Evolutionary conservation across 257 asterid species (phyloP).

Genomic region (Fraxinus cuspidata): DNA sequence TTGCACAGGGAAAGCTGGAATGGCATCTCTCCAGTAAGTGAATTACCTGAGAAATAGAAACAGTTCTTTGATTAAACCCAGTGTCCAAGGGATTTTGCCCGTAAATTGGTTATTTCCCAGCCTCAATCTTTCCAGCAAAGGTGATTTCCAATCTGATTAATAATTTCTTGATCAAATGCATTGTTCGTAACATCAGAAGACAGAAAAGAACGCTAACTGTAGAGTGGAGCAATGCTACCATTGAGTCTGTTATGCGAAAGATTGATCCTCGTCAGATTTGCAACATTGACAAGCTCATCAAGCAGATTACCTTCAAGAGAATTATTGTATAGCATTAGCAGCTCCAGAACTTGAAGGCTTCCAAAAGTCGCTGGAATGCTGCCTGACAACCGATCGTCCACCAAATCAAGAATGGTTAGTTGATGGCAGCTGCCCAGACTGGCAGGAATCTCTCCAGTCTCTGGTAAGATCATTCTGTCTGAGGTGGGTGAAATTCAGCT

Average conservation of each 20-base stretch:
- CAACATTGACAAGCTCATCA: slow-evolving; percentile 44
- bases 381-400: slow-evolving; percentile 79
- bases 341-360: slow-evolving; percentile 54
- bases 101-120: slow-evolving; percentile 67
- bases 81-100: slow-evolving; percentile 70
- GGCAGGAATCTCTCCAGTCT: slow-evolving; percentile 62
- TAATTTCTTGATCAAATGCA: slow-evolving; percentile 65
- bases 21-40: slow-evolving; percentile 65
- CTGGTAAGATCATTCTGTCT: slow-evolving; percentile 67
- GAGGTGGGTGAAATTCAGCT: slow-evolving; percentile 70
- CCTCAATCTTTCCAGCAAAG: slow-evolving; percentile 67
- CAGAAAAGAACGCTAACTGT: slow-evolving; percentile 56
- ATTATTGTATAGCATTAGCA: slow-evolving; percentile 84
- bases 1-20: slow-evolving; percentile 69
- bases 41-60: slow-evolving; percentile 71
- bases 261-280: slow-evolving; percentile 78
- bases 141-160: slow-evolving; percentile 61
- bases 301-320: slow-evolving; percentile 75
- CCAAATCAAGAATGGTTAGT: slow-evolving; percentile 69
- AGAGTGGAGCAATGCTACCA: slow-evolving; percentile 75
- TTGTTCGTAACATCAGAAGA: slow-evolving; percentile 83
- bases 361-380: slow-evolving; percentile 66
- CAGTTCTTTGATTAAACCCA: slow-evolving; percentile 57
- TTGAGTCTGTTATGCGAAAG: slow-evolving; percentile 62
- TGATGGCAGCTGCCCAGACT: slow-evolving; percentile 66